phyloP scores from a whole-genome alignment of 2,329 filamentous ascomycete species.

The Fusarium nodosum region DNA sequence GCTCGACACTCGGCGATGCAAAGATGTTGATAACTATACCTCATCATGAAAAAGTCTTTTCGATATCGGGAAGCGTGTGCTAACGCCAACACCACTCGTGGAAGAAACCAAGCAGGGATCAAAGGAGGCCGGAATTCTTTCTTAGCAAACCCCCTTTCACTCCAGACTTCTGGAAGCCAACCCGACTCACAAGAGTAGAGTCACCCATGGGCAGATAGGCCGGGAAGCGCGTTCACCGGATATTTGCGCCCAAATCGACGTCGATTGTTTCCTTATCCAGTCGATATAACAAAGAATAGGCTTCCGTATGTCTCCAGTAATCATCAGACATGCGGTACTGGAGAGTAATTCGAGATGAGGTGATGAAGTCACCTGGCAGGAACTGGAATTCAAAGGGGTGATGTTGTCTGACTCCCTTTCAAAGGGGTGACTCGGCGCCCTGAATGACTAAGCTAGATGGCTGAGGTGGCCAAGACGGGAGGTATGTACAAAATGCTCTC shows the following conservation, averaged over 20 bases:
- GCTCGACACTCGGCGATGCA: slow-evolving; percentile 1
- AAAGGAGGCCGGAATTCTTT: background rate
- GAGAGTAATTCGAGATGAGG: slow-evolving; percentile 13
- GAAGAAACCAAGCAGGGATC: slow-evolving; percentile 2
- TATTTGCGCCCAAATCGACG: background rate
- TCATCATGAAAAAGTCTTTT: slow-evolving; percentile 2
- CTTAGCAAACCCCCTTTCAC: slow-evolving; percentile 1
- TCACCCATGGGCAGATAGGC: background rate
- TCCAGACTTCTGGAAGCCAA: slow-evolving; percentile 23
- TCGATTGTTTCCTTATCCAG: slow-evolving; percentile 2
- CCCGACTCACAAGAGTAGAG: background rate
- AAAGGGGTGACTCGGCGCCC: slow-evolving; percentile 30
- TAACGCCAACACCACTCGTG: background rate
- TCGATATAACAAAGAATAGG: background rate
- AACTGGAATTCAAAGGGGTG: slow-evolving; percentile 49
- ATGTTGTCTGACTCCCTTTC: slow-evolving; percentile 43
- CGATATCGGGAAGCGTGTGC: background rate
- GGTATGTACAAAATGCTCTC: slow-evolving; percentile 10
- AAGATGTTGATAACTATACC: slow-evolving; percentile 21
- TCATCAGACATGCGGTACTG: slow-evolving; percentile 1
- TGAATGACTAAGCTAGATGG: slow-evolving; percentile 41
- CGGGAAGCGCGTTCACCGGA: background rate
- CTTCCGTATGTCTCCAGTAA: background rate
- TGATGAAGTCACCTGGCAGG: slow-evolving; percentile 34
- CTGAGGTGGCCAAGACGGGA: background rate